A percentile compares a stretch with the other conserved stretches of the same genome.
Conservation (phyloP, 208 protist genomes). For the Wallacemonas sp. region DNA sequence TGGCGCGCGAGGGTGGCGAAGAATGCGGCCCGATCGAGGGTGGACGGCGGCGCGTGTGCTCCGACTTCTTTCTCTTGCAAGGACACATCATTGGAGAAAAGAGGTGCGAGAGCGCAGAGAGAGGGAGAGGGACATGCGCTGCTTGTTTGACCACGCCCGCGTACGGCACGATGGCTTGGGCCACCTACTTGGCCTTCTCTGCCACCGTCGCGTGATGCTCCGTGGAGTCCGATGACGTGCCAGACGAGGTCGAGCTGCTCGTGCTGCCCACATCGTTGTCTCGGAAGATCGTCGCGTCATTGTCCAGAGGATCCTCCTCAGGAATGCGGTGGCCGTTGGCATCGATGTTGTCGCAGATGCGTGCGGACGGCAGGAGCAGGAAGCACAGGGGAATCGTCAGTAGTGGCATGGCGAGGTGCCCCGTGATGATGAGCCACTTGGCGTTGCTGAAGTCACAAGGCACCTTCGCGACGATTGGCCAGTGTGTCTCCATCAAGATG, state of each 20-base stretch:
- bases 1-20: too few relatives aligned
- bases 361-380: slow-evolving; percentile 42
- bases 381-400: slow-evolving; percentile 53
- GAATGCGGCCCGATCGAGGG: too few relatives aligned
- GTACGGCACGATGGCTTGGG: too few relatives aligned
- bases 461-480: slow-evolving; percentile 31
- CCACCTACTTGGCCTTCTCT: background rate
- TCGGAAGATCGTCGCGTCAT: background rate
- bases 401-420: slow-evolving; percentile 49
- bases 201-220: background rate
- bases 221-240: background rate
- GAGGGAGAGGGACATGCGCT: too few relatives aligned
- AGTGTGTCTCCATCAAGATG: slow-evolving; percentile 52
- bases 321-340: slow-evolving; percentile 1
- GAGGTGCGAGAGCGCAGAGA: too few relatives aligned
- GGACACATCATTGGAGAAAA: too few relatives aligned
- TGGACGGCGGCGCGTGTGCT: too few relatives aligned
- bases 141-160: too few relatives aligned
- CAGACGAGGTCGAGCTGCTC: background rate
- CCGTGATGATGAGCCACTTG: slow-evolving; percentile 45
- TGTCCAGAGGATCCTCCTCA: background rate
- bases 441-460: slow-evolving; percentile 73
- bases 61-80: too few relatives aligned
- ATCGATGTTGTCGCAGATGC: slow-evolving; percentile 45
- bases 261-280: too few relatives aligned